A percentile compares a stretch with the other conserved stretches of the same genome.
Conservation (phyloP, 2,329 filamentous ascomycete species). For the Pyricularia pennisetigena region DNA sequence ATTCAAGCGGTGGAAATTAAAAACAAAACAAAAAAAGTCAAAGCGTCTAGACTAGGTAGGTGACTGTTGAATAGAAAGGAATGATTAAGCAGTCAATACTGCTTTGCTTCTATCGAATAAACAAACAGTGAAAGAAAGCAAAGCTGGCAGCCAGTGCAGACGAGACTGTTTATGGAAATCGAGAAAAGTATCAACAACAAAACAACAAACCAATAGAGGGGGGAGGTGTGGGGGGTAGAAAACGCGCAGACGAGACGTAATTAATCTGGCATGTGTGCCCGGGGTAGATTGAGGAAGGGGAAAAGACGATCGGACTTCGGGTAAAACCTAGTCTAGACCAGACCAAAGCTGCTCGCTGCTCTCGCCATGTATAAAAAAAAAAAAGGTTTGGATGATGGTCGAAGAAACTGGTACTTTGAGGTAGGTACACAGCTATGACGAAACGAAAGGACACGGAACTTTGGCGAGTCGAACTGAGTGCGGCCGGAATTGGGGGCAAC, state of each 20-base stretch:
- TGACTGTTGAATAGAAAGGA: no score
- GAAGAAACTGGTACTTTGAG: neutral
- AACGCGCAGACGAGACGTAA: neutral
- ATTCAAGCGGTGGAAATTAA: neutral
- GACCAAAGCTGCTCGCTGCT: neutral
- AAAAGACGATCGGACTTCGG: neutral
- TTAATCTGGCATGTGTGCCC: neutral
- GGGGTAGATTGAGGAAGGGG: neutral
- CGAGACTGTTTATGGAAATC: neutral
- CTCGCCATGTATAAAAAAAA: neutral
- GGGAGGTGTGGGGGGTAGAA: neutral
- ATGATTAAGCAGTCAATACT: neutral
- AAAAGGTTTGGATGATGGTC: neutral
- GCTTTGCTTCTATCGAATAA: neutral
- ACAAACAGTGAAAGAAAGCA: neutral
- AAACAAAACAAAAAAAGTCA: neutral
- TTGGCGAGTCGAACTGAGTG: neutral
- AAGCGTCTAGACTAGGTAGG: neutral
- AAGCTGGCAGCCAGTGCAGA: neutral
- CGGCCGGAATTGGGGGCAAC: neutral
- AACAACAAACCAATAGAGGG: neutral
- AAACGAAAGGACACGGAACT: neutral
- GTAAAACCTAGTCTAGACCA: neutral
- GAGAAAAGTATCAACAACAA: neutral
- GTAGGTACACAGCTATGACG: neutral